Percentiles rank a stretch among this genome's conserved stretches.
Conservation (phyloP, 169 alveolate species). For the Plasmodium sp. region DNA sequence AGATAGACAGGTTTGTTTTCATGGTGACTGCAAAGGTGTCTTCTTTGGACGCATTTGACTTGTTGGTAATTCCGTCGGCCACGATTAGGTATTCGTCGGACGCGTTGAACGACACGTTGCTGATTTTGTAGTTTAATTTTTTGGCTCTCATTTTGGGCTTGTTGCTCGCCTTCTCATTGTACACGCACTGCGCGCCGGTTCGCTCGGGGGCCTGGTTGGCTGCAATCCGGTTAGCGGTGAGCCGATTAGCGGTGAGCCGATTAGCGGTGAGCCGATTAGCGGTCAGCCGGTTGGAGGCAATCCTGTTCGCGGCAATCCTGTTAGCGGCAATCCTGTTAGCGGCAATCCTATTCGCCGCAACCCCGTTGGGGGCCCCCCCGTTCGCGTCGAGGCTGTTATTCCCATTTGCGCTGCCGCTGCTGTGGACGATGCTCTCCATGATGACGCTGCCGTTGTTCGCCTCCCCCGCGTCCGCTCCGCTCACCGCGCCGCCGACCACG, state of each 20-base stretch:
- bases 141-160: slow-evolving; percentile 58
- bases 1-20: slow-evolving; percentile 62
- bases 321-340: background rate
- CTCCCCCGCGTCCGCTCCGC: background rate
- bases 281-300: background rate
- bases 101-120: slow-evolving; percentile 28
- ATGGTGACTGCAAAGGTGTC: slow-evolving; percentile 56
- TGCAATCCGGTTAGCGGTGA: background rate
- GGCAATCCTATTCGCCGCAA: background rate
- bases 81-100: slow-evolving; percentile 66
- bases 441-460: background rate
- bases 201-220: background rate
- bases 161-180: slow-evolving; percentile 34
- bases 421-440: background rate
- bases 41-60: slow-evolving; percentile 51
- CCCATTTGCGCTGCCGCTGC: background rate
- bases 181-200: background rate
- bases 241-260: background rate
- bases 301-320: background rate
- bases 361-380: background rate
- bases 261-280: background rate
- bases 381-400: background rate
- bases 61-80: slow-evolving; percentile 73
- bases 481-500: background rate
- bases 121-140: slow-evolving; percentile 57